Evolutionary conservation across 169 alveolate genomes (phyloP).

Genomic region (Plasmodium gaboni): DNA sequence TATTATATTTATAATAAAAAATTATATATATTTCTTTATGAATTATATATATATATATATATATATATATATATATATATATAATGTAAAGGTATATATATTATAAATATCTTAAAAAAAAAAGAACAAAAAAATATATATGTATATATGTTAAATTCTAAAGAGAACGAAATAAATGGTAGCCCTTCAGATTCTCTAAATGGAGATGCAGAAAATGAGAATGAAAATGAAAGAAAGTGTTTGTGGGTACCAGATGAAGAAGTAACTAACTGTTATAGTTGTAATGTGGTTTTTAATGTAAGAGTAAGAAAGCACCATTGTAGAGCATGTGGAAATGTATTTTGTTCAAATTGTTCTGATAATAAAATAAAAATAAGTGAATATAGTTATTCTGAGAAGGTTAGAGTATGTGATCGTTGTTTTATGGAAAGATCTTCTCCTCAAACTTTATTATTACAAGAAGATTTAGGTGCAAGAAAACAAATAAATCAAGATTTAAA

Average conservation of each 20-base stretch:
- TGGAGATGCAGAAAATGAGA: conserved; percentile 52
- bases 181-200: conserved; percentile 36
- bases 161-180: conserved; percentile 18
- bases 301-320: conserved; percentile 75
- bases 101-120: neutral
- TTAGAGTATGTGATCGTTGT: conserved; percentile 81
- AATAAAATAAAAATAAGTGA: conserved; percentile 56
- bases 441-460: conserved; percentile 85
- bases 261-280: conserved; percentile 67
- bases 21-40: no score
- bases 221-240: conserved; percentile 46
- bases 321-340: conserved; percentile 76
- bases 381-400: conserved; percentile 69
- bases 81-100: no score
- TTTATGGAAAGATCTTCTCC: conserved; percentile 81
- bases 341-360: conserved; percentile 76
- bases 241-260: conserved; percentile 77
- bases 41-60: no score
- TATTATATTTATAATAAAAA: no score
- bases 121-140: conserved; percentile 5
- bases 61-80: no score
- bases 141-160: conserved; percentile 45
- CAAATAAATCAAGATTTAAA: conserved; percentile 84
- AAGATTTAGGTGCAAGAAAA: conserved; percentile 85
- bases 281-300: conserved; percentile 63